Percentiles rank a stretch among this genome's conserved stretches.
Evolutionary conservation across 257 asterid genomes (phyloP).

Genomic region (Petunia secreta): DNA sequence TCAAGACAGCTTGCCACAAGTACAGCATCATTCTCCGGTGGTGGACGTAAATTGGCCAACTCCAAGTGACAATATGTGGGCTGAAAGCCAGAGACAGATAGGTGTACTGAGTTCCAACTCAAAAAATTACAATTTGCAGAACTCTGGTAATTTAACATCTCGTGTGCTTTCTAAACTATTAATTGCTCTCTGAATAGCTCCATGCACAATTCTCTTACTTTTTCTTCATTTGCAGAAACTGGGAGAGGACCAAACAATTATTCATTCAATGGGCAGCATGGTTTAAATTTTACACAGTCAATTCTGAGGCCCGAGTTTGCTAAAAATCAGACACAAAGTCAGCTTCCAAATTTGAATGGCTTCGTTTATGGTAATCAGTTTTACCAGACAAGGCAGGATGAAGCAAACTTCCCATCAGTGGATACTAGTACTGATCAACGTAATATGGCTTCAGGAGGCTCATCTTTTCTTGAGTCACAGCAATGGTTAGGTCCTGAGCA

Average conservation of each 20-base stretch:
- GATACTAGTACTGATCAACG: conserved; percentile 62
- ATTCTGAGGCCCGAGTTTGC: conserved; percentile 58
- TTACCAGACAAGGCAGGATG: conserved; percentile 64
- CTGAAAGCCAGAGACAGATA: conserved; percentile 61
- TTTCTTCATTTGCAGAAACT: conserved; percentile 48
- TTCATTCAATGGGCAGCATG: conserved; percentile 54
- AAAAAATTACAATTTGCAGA: conserved; percentile 52
- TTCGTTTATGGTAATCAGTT: conserved; percentile 64
- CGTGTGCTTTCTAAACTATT: neutral
- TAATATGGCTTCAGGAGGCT: conserved; percentile 55
- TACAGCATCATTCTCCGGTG: conserved; percentile 60
- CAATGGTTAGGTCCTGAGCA: conserved; percentile 61
- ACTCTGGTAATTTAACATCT: conserved; percentile 34
- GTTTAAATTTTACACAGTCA: conserved; percentile 61
- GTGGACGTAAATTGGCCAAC: conserved; percentile 63
- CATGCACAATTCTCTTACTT: neutral
- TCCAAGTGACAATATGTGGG: conserved; percentile 59
- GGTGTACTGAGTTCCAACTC: conserved; percentile 46
- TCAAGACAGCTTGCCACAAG: conserved; percentile 67
- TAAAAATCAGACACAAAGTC: conserved; percentile 54
- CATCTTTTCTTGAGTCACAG: conserved; percentile 60
- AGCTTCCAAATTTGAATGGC: conserved; percentile 69
- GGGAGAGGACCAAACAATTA: conserved; percentile 68
- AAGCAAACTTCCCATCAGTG: conserved; percentile 61
- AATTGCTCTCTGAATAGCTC: neutral